Base-by-base conservation (phyloP, 2,329 filamentous ascomycete genomes). In the Aspergillus ochraceoroseus region DNA sequence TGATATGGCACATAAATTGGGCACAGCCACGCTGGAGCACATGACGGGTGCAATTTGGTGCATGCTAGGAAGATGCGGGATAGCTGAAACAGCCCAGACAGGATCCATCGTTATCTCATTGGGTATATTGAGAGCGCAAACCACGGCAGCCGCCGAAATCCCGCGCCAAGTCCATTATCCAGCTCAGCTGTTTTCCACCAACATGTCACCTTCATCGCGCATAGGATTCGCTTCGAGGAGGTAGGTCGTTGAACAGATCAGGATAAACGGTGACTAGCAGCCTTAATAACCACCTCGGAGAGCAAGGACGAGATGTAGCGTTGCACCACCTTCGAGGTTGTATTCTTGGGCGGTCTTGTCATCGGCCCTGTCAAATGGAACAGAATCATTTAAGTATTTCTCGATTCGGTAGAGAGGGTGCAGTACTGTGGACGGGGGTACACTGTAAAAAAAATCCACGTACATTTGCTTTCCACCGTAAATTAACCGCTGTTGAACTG, bases 401-500 rank as follows among this genome's bases (percentile, higher is more conserved):
- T n/a, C n/a, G n/a, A n/a, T n/a, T n/a, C n/a, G n/a, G n/a, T n/a
- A n/a, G n/a, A n/a, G n/a, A n/a, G n/a, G n/a, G n/a, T n/a, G n/a
- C n/a, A n/a, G n/a, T n/a, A n/a, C n/a, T n/a, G n/a, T n/a, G n/a
- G n/a, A 31, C 7, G 23, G 36, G 32, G 48, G 23, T 45, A 32
- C 30, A 25, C 2, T 8, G 18, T 32, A 20, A 25, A 32, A 26
- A 19, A 5, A 22, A 22, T 35, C 17, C 23, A 65, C 74, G 47
- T 71, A 95, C 92, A 98, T 95, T 67, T 98, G 92, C 74, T 98
- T 98, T 59, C 92, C 92, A 38, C 90, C 88, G 63, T 84, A 95
- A 60, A 98, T 98, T 52, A 98, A 73, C 44, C 92, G 83, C 70
- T 98, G 92, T 70, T 98, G 92, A 12, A 92, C 88, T 1, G 92